Percentiles rank a stretch among this genome's conserved stretches.
These are phyloP conservation scores for Phytophthora syringae DNA, from an alignment of 352 stramenopile genomes.

Conservation along the genomic window DNA sequence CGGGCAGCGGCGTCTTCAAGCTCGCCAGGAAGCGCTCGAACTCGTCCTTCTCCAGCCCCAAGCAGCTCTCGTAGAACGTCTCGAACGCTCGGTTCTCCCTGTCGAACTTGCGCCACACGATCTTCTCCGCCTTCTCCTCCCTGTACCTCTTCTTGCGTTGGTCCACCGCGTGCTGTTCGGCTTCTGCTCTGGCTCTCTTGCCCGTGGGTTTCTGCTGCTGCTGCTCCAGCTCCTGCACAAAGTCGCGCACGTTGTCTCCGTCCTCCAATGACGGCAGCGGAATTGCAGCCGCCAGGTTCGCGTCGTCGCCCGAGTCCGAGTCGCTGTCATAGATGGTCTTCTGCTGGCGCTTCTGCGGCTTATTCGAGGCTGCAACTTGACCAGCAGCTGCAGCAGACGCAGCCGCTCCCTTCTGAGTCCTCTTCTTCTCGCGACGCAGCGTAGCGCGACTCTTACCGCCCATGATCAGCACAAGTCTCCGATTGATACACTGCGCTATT, in stretches of 20 bases:
- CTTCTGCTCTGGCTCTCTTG: conserved; percentile 62
- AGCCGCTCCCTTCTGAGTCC: conserved; percentile 25
- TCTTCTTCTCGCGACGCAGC: conserved; percentile 54
- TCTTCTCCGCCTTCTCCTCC: conserved; percentile 80
- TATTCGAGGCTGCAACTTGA: not conserved
- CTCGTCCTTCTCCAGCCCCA: conserved; percentile 70
- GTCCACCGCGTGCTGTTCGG: conserved; percentile 59
- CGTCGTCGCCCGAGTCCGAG: conserved; percentile 50
- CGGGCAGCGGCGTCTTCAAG: conserved; percentile 77
- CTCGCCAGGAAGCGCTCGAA: conserved; percentile 84
- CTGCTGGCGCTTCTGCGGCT: conserved; percentile 19
- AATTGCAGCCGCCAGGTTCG: conserved; percentile 40
- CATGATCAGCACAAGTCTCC: conserved; percentile 22
- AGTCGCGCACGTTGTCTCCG: conserved; percentile 65
- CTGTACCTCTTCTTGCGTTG: conserved; percentile 66
- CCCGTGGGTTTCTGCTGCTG: conserved; percentile 23
- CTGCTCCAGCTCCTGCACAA: conserved; percentile 55
- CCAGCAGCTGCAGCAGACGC: not conserved
- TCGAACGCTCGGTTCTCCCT: conserved; percentile 85
- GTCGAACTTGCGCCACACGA: conserved; percentile 90
- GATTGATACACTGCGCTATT: conserved; percentile 8
- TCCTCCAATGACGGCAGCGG: conserved; percentile 76
- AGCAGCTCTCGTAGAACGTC: conserved; percentile 81
- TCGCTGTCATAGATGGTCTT: conserved; percentile 47
- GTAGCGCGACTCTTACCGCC: conserved; percentile 46